These are phyloP conservation scores for Viola pubescens DNA, from an alignment of 441 rosid species.

Conservation along the genomic window DNA sequence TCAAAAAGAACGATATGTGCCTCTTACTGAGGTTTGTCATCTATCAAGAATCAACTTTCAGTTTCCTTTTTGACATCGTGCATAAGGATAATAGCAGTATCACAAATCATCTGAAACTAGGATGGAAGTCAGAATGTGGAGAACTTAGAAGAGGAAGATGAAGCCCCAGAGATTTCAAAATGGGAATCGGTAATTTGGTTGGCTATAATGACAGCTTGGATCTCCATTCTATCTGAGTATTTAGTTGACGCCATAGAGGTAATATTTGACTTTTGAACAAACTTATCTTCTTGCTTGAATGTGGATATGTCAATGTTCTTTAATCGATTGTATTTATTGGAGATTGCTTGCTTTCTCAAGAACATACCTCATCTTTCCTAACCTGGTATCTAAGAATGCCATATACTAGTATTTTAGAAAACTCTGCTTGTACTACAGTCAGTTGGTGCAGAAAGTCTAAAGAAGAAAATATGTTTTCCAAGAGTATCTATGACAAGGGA, in stretches of 20 bases:
- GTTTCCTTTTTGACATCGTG: neutral
- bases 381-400: too few relatives aligned
- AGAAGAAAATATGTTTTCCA: neutral
- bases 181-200: conserved; percentile 91
- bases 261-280: conserved; percentile 1
- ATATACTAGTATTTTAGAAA: too few relatives aligned
- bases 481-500: neutral
- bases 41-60: neutral
- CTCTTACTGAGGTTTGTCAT: conserved; percentile 55
- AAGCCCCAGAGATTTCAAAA: conserved; percentile 70
- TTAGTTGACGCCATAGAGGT: conserved; percentile 89
- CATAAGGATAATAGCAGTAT: neutral
- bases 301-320: neutral
- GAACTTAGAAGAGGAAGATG: conserved; percentile 36
- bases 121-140: conserved; percentile 49
- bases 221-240: conserved; percentile 86
- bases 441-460: neutral
- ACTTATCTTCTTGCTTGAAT: neutral
- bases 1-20: conserved; percentile 44
- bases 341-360: conserved; percentile 8
- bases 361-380: neutral
- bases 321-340: neutral
- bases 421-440: too few relatives aligned
- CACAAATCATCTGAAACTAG: conserved; percentile 29
- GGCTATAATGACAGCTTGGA: conserved; percentile 80